Conservation (phyloP, 139 green algal genomes). For the Coelastrella sp. region DNA sequence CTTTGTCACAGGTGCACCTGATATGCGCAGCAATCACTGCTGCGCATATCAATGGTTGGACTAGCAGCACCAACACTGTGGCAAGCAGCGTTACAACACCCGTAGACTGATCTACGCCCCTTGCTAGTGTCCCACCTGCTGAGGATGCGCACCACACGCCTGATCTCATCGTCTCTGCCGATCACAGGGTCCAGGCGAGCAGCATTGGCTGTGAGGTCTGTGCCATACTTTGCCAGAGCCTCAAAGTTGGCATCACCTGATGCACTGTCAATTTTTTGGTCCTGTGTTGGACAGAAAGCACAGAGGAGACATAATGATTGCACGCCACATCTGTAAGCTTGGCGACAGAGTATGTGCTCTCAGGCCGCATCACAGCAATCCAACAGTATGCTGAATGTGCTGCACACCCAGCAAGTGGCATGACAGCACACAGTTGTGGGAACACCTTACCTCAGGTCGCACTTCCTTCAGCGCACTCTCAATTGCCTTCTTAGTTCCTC, state of each 20-base stretch:
- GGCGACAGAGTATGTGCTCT: too few species aligned
- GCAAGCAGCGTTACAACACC: too few species aligned
- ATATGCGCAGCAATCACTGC: too few species aligned
- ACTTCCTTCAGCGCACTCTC: slow-evolving; percentile 77
- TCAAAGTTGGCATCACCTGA: slow-evolving; percentile 88
- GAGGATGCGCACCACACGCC: slow-evolving; percentile 89
- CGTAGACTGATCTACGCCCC: too few species aligned
- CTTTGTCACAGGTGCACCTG: too few species aligned
- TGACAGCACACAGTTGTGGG: not conserved
- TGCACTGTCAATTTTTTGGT: slow-evolving; percentile 59
- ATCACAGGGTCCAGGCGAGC: slow-evolving; percentile 96
- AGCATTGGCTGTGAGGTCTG: slow-evolving; percentile 92
- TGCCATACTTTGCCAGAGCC: slow-evolving; percentile 90
- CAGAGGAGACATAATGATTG: too few species aligned
- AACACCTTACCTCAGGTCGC: slow-evolving; percentile 51
- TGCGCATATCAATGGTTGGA: not conserved
- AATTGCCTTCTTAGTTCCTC: slow-evolving; percentile 71
- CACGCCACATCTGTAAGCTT: too few species aligned
- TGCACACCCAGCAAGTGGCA: not conserved
- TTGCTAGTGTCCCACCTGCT: slow-evolving; percentile 58
- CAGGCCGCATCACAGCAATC: too few species aligned
- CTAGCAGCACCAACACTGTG: too few species aligned
- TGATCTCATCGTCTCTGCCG: slow-evolving; percentile 84
- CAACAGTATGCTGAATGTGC: not conserved
- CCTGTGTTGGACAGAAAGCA: not conserved